These are phyloP conservation scores for Acacia acuminata DNA, from an alignment of 306 rosid species.

Conservation along the genomic window DNA sequence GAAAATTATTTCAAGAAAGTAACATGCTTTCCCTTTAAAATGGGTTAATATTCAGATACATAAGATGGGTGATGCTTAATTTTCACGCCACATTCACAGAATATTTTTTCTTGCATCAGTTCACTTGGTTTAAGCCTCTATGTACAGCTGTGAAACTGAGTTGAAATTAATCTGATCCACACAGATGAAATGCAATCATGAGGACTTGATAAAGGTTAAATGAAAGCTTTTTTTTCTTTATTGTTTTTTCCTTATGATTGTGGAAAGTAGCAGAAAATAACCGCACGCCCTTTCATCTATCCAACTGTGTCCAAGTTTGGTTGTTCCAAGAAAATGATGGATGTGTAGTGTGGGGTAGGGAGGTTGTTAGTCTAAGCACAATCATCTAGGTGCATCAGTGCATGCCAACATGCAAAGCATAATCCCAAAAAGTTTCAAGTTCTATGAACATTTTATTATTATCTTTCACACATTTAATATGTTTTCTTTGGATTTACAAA, in stretches of 20 bases:
- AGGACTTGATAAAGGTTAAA: background rate
- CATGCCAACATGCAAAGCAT: slow-evolving; percentile 33
- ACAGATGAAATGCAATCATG: background rate
- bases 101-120: background rate
- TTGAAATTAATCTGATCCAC: background rate
- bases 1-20: background rate
- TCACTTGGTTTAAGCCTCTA: background rate
- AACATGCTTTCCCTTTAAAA: background rate
- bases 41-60: background rate
- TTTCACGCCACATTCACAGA: background rate
- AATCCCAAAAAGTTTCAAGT: background rate
- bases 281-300: background rate
- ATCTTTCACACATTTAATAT: background rate
- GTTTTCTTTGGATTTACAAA: background rate
- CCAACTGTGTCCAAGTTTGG: background rate
- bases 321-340: background rate
- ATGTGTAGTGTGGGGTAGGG: background rate
- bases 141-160: background rate
- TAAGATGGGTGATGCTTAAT: background rate
- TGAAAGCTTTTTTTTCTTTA: background rate
- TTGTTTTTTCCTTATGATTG: background rate
- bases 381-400: slow-evolving; percentile 27
- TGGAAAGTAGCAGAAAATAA: background rate
- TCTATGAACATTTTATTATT: background rate
- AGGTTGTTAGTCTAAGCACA: background rate